Conservation (phyloP, 2,329 filamentous ascomycete genomes). For the Akanthomyces muscarius region DNA sequence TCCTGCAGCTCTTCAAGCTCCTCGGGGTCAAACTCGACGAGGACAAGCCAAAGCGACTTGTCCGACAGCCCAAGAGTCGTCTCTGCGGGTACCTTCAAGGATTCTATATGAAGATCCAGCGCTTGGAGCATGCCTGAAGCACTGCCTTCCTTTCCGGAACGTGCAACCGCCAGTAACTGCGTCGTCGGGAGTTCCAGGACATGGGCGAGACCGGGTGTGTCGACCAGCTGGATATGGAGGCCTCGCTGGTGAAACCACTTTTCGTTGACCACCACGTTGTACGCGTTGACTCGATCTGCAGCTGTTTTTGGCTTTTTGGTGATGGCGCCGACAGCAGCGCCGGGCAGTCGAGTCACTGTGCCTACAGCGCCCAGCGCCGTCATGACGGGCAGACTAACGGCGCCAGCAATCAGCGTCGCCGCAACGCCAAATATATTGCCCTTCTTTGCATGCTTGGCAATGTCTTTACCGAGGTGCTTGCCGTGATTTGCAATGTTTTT, state of each 20-base stretch:
- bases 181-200: slow-evolving; percentile 18
- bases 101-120: slow-evolving; percentile 7
- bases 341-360: slow-evolving; percentile 33
- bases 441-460: slow-evolving; percentile 33
- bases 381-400: slow-evolving; percentile 36
- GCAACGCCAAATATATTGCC: slow-evolving; percentile 40
- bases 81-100: not conserved
- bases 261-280: slow-evolving; percentile 38
- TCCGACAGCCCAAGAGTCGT: slow-evolving; percentile 13
- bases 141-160: slow-evolving; percentile 15
- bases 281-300: slow-evolving; percentile 38
- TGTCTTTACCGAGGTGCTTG: slow-evolving; percentile 33
- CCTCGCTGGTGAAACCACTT: slow-evolving; percentile 41
- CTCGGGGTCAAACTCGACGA: slow-evolving; percentile 6
- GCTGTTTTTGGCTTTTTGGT: slow-evolving; percentile 38
- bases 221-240: slow-evolving; percentile 34
- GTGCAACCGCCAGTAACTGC: slow-evolving; percentile 15
- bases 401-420: slow-evolving; percentile 33
- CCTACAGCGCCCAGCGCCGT: slow-evolving; percentile 35
- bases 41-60: slow-evolving; percentile 14
- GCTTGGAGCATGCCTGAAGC: slow-evolving; percentile 12
- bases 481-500: slow-evolving; percentile 35
- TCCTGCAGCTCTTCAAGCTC: not conserved
- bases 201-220: slow-evolving; percentile 25
- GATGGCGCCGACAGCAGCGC: slow-evolving; percentile 30